A percentile compares a stretch with the other conserved stretches of the same genome.
These are phyloP conservation scores for Prunella vulgaris DNA, from an alignment of 257 asterid genomes.

Conservation along the genomic window DNA sequence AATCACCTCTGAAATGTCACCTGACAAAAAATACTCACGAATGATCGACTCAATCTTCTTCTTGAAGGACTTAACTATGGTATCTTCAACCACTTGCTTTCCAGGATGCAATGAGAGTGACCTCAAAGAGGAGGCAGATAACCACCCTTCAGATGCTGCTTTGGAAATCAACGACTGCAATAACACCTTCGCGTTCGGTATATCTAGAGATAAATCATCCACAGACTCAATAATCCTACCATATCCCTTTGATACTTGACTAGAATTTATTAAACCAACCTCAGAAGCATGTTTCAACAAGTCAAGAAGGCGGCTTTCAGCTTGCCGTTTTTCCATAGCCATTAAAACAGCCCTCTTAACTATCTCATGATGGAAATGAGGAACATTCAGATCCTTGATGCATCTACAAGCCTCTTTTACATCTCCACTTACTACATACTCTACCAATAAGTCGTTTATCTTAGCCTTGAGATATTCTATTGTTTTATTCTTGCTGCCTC, in stretches of 20 bases:
- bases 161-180: slow-evolving; percentile 69
- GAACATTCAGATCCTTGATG: slow-evolving; percentile 75
- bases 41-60: slow-evolving; percentile 61
- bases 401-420: slow-evolving; percentile 76
- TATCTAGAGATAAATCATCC: slow-evolving; percentile 76
- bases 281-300: slow-evolving; percentile 61
- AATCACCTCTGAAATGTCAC: slow-evolving; percentile 73
- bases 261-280: slow-evolving; percentile 72
- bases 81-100: slow-evolving; percentile 48
- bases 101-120: slow-evolving; percentile 46
- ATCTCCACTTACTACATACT: slow-evolving; percentile 75
- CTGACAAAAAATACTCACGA: slow-evolving; percentile 73
- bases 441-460: slow-evolving; percentile 56
- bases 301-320: slow-evolving; percentile 52
- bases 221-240: slow-evolving; percentile 65
- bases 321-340: slow-evolving; percentile 81
- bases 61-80: slow-evolving; percentile 52
- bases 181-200: slow-evolving; percentile 67
- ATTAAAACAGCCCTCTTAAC: slow-evolving; percentile 73
- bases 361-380: slow-evolving; percentile 85
- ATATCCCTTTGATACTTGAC: slow-evolving; percentile 84
- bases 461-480: slow-evolving; percentile 73
- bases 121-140: slow-evolving; percentile 69
- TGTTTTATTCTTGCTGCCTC: slow-evolving; percentile 69
- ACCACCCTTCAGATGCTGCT: slow-evolving; percentile 95